Percentiles rank a stretch among this genome's conserved stretches.
phyloP scores from a whole-genome alignment of 164 flowering plant species.

The Magnolia sinica region DNA sequence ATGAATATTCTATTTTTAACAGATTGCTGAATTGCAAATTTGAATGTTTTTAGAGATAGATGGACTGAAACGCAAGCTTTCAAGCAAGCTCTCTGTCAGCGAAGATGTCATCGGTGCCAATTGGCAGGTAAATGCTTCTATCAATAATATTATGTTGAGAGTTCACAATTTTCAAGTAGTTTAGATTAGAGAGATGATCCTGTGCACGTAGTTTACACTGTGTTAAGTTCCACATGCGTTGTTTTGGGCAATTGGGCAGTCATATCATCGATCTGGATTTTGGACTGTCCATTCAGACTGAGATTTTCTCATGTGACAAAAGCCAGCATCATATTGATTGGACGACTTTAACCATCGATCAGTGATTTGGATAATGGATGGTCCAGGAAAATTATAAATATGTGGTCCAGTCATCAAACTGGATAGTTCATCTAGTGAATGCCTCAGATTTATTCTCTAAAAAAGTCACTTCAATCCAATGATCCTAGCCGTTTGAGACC shows the following conservation, averaged over 20 bases:
- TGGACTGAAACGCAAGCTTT: slow-evolving; percentile 67
- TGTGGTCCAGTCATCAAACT: background rate
- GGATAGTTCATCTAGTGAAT: background rate
- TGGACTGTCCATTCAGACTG: background rate
- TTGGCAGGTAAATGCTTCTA: slow-evolving; percentile 56
- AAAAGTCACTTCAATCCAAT: too few species aligned
- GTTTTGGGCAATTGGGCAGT: background rate
- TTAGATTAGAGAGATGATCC: background rate
- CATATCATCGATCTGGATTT: background rate
- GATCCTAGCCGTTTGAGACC: too few species aligned
- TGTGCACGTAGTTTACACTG: background rate
- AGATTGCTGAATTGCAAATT: slow-evolving; percentile 4
- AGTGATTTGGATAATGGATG: background rate
- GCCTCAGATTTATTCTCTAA: too few species aligned
- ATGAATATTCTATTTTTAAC: background rate
- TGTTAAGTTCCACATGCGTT: background rate
- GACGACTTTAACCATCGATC: background rate
- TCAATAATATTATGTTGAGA: background rate
- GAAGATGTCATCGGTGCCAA: slow-evolving; percentile 27
- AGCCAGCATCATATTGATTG: background rate
- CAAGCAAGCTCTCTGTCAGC: slow-evolving; percentile 49
- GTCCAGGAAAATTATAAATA: background rate
- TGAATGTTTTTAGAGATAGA: slow-evolving; percentile 39
- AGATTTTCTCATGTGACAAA: background rate
- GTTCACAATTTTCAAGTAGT: background rate